Evolutionary conservation across 345 rosid genomes (phyloP).

Genomic region (Noccaea caerulescens): DNA sequence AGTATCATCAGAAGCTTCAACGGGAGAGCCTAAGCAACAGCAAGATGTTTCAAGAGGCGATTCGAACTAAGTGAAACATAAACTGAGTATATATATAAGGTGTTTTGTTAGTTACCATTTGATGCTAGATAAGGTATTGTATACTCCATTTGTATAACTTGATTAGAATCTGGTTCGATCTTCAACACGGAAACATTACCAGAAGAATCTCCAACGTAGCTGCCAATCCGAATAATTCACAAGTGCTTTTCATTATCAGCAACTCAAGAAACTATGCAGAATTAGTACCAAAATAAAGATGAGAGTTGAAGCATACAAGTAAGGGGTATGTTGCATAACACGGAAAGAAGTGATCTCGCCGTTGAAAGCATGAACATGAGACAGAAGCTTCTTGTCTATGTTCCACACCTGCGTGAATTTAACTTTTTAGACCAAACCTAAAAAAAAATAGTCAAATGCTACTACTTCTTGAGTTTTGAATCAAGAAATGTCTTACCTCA

Average conservation of each 20-base stretch:
- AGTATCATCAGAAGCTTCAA: conserved; percentile 56
- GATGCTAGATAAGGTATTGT: conserved; percentile 72
- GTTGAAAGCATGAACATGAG: conserved; percentile 54
- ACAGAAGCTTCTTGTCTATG: conserved; percentile 65
- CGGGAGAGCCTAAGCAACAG: conserved; percentile 53
- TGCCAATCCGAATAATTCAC: conserved; percentile 43
- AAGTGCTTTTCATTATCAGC: conserved; percentile 15
- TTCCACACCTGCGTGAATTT: conserved; percentile 73
- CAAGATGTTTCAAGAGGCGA: conserved; percentile 15
- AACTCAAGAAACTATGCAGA: conserved; percentile 21
- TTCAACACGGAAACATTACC: conserved; percentile 75
- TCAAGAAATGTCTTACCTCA: conserved; percentile 59
- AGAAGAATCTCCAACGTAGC: conserved; percentile 77
- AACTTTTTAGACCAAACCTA: conserved; percentile 23
- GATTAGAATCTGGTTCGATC: conserved; percentile 57
- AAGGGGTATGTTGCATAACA: conserved; percentile 63
- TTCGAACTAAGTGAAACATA: background rate
- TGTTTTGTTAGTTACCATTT: conserved; percentile 53
- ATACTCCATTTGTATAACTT: conserved; percentile 61
- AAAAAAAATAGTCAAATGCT: background rate
- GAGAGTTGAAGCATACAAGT: conserved; percentile 58
- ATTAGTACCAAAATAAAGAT: background rate
- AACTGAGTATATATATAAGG: background rate
- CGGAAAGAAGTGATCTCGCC: conserved; percentile 68
- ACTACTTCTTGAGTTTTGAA: background rate